These are phyloP conservation scores for Trichosporon ovoides DNA, from an alignment of 1,284 basidiomycete species.

Conservation along the genomic window DNA sequence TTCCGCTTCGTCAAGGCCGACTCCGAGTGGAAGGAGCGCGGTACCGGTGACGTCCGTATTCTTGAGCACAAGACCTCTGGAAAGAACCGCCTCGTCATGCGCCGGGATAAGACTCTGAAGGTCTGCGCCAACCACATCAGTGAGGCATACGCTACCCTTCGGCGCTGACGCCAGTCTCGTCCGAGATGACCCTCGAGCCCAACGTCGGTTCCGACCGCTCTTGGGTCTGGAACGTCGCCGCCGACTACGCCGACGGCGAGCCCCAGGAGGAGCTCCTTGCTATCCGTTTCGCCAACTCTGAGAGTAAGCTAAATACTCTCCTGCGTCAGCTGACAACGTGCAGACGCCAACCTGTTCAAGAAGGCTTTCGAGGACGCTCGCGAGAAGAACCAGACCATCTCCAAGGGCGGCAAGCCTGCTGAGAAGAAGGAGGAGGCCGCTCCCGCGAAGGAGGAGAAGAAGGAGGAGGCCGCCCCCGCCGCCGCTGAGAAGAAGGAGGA, in stretches of 20 bases:
- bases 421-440: slow-evolving; percentile 25
- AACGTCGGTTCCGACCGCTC: slow-evolving; percentile 99
- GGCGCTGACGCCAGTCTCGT: slow-evolving; percentile 58
- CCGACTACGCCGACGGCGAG: slow-evolving; percentile 87
- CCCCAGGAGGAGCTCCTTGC: slow-evolving; percentile 90
- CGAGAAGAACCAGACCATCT: slow-evolving; percentile 56
- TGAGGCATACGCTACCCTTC: slow-evolving; percentile 53
- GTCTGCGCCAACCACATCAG: slow-evolving; percentile 98
- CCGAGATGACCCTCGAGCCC: slow-evolving; percentile 91
- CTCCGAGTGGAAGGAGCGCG: slow-evolving; percentile 91
- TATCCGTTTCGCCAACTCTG: slow-evolving; percentile 95
- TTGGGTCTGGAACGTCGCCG: slow-evolving; percentile 98
- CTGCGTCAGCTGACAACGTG: background rate
- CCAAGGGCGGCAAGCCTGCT: slow-evolving; percentile 36
- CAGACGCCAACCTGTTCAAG: slow-evolving; percentile 86
- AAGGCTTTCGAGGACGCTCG: slow-evolving; percentile 77
- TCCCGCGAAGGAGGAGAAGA: slow-evolving; percentile 17
- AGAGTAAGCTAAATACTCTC: slow-evolving; percentile 61
- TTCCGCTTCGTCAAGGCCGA: slow-evolving; percentile 84
- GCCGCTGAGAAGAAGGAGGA: no score
- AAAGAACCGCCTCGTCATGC: slow-evolving; percentile 96
- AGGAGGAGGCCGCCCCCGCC: slow-evolving; percentile 26
- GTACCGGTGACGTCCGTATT: slow-evolving; percentile 80
- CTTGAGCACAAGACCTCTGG: slow-evolving; percentile 79
- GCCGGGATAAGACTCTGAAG: slow-evolving; percentile 99